phyloP scores from a whole-genome alignment of 371 early-diverging fungal genomes.

The Mucor circinelloides region DNA sequence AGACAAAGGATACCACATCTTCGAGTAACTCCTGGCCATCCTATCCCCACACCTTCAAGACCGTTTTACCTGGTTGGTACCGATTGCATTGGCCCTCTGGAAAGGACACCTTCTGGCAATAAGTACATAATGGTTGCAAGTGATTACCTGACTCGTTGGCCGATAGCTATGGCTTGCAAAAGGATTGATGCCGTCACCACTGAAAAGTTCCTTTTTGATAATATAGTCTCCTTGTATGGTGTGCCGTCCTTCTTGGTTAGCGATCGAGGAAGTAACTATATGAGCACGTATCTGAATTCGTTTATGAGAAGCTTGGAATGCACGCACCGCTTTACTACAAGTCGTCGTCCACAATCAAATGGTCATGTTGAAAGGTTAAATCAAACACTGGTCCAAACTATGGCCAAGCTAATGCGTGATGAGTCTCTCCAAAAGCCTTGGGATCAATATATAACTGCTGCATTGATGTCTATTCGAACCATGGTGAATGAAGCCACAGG shows the following conservation, averaged over 20 bases:
- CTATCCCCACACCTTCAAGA: too few relatives aligned
- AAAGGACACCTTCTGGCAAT: too few relatives aligned
- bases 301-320: conserved; percentile 19
- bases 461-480: conserved; percentile 17
- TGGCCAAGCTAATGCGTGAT: conserved; percentile 21
- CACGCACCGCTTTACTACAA: conserved; percentile 21
- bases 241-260: too few relatives aligned
- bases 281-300: neutral
- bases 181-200: too few relatives aligned
- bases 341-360: conserved; percentile 34
- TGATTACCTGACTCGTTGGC: too few relatives aligned
- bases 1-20: too few relatives aligned
- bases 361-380: conserved; percentile 41
- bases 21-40: too few relatives aligned
- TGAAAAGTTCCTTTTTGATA: too few relatives aligned
- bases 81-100: too few relatives aligned
- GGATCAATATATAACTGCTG: conserved; percentile 15
- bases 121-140: conserved; percentile 9
- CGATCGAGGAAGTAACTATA: conserved; percentile 31
- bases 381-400: conserved; percentile 16
- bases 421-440: neutral
- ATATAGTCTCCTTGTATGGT: too few relatives aligned
- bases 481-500: conserved; percentile 13
- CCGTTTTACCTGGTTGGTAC: too few relatives aligned
- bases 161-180: too few relatives aligned